Conservation (phyloP, 2,329 filamentous ascomycete species). For the Arachnopeziza araneosa region DNA sequence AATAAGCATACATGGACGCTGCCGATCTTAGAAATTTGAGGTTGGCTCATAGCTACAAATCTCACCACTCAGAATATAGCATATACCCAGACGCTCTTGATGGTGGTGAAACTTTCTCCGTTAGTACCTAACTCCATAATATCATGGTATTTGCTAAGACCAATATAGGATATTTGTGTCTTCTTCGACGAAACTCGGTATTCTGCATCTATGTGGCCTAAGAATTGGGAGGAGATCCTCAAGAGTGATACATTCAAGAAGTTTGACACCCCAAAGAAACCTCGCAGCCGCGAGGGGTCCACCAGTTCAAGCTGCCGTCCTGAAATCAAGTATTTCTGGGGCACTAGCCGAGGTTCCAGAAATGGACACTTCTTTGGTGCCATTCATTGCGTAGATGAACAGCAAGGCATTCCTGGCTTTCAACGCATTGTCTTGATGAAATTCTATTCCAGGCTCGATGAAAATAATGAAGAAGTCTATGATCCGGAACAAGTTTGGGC, state of each 20-base stretch:
- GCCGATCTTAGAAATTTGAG: conserved; percentile 19
- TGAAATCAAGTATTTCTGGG: conserved; percentile 25
- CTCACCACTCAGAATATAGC: not conserved
- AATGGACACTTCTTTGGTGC: conserved; percentile 36
- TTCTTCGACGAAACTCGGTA: conserved; percentile 22
- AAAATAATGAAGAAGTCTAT: conserved; percentile 13
- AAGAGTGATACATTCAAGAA: conserved; percentile 21
- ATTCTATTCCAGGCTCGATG: conserved; percentile 29
- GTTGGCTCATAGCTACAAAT: not conserved
- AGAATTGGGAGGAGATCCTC: conserved; percentile 19
- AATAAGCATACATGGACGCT: conserved; percentile 19
- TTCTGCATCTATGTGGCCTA: conserved; percentile 17
- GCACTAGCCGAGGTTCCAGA: conserved; percentile 34
- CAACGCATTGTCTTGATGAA: conserved; percentile 51
- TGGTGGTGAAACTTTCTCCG: conserved; percentile 20
- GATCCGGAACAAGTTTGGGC: conserved; percentile 33
- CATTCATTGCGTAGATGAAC: conserved; percentile 43
- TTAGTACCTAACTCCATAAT: conserved; percentile 5
- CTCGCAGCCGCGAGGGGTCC: not conserved
- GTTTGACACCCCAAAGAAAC: not conserved
- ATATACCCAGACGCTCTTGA: conserved; percentile 19
- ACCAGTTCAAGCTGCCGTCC: conserved; percentile 1
- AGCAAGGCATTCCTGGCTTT: conserved; percentile 46
- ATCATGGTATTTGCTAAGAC: not conserved
- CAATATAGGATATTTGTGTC: conserved; percentile 23